Evolutionary conservation across 495 filamentous ascomycete genomes (phyloP), one percentile per base, ranked within the genome.

Genomic region (Baudoinia panamericana): DNA sequence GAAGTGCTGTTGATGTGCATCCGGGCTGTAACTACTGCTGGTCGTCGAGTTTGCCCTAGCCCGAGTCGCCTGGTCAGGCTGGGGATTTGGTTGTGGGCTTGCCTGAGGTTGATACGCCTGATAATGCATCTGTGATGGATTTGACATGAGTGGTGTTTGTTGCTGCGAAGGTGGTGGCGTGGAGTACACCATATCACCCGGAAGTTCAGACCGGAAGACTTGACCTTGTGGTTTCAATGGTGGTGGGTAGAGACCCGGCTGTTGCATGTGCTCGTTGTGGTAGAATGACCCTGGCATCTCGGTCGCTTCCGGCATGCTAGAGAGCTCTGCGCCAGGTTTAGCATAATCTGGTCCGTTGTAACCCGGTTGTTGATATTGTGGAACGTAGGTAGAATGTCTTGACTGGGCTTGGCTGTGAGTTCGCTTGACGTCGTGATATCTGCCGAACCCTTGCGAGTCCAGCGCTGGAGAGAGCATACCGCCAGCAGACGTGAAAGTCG

Each of bases 251-350:
- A 46, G 36, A 8, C 46, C 28, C 22, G 13, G 26, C 11, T 41
- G 30, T 24, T 50, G 33, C n/a, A n/a, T n/a, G n/a, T n/a, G n/a
- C 8, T 33, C 16, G 2, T 36, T 30, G 5, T 46, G 39, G 38
- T 46, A 43, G 37, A 31, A 37, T 1, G 27, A 29, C 17, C 48
- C 48, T 20, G 42, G 36, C 43, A 51, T 15, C 22, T 51, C 48
- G 6, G 19, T 30, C 12, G 41, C 21, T 19, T 39, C 33, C 11
- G 42, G 27, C n/a, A 45, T 13, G 23, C 25, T 24, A 2, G 36
- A 17, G 10, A 42, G 5, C n/a, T 48, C 30, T n/a, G 36, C 36
- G 19, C 40, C 30, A 12, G 24, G 16, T 13, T 15, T 29, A 20
- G 15, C n/a, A 24, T 50, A 32, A 15, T 40, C 20, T 15, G 47